Conservation (phyloP, 2,329 filamentous ascomycete genomes). For the Blumeriella jaapii region DNA sequence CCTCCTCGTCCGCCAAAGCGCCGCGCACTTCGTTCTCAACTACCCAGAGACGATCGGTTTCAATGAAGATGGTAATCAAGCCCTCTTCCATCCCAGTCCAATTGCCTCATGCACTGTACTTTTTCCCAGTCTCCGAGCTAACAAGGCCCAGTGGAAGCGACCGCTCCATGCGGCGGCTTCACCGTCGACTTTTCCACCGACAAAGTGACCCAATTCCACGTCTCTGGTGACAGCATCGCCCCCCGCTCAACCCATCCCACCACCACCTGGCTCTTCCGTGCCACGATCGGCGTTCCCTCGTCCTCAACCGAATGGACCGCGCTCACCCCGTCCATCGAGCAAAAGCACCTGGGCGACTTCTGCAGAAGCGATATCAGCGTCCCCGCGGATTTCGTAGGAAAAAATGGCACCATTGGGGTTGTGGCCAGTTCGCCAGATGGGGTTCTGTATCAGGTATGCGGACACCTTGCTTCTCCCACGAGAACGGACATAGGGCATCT, state of each 20-base stretch:
- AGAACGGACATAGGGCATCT: not conserved
- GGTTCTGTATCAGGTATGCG: constrained; percentile 40
- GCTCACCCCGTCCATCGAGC: constrained; percentile 40
- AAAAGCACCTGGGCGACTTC: constrained; percentile 42
- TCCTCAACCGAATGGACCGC: constrained; percentile 43
- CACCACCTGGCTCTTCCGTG: constrained; percentile 45
- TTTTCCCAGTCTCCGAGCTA: not conserved
- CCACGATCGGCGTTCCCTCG: constrained; percentile 36
- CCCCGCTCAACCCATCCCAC: constrained; percentile 36
- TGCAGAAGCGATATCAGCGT: constrained; percentile 40
- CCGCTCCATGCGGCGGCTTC: constrained; percentile 44
- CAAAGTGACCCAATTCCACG: constrained; percentile 45
- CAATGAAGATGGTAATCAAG: constrained; percentile 32
- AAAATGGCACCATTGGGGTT: constrained; percentile 43
- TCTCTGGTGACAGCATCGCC: constrained; percentile 43
- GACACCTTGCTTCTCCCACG: not conserved
- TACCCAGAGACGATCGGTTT: constrained; percentile 38
- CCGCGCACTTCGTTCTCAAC: constrained; percentile 44
- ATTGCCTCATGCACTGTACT: not conserved
- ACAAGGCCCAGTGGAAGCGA: constrained; percentile 25
- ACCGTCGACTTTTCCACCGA: constrained; percentile 36
- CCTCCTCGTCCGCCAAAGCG: constrained; percentile 22
- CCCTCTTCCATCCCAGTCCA: too few relatives aligned
- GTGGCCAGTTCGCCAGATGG: constrained; percentile 43
- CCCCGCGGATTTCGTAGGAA: constrained; percentile 39